A percentile compares a stretch with the other conserved stretches of the same genome.
These are phyloP conservation scores for Microbotryum scabiosae DNA, from an alignment of 1,284 basidiomycete genomes.

Conservation along the genomic window DNA sequence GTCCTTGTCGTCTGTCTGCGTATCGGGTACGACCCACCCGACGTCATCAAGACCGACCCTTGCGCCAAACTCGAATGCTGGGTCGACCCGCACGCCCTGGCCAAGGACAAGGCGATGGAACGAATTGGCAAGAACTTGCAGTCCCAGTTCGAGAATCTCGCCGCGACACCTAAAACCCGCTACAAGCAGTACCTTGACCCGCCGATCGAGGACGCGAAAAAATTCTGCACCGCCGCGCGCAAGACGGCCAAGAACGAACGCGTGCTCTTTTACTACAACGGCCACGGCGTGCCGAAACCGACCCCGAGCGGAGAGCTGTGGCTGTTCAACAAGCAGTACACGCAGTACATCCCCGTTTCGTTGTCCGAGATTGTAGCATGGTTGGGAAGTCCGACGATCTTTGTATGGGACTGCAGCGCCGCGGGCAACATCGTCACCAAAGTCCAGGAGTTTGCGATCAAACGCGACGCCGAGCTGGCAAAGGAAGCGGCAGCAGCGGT, in stretches of 20 bases:
- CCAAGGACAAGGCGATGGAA: constrained; percentile 56
- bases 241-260: constrained; percentile 89
- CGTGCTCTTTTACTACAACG: constrained; percentile 95
- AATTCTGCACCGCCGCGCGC: constrained; percentile 75
- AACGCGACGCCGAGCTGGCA: constrained; percentile 66
- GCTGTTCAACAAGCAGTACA: constrained; percentile 97
- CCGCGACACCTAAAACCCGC: constrained; percentile 71
- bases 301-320: constrained; percentile 94
- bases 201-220: constrained; percentile 85
- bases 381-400: constrained; percentile 74
- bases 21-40: constrained; percentile 95
- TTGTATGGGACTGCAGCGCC: constrained; percentile 97
- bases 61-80: constrained; percentile 93
- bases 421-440: constrained; percentile 89
- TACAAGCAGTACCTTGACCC: constrained; percentile 71
- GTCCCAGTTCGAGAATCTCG: constrained; percentile 89
- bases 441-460: constrained; percentile 78
- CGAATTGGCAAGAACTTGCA: constrained; percentile 72
- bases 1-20: constrained; percentile 93
- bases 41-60: constrained; percentile 93
- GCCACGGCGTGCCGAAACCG: constrained; percentile 94
- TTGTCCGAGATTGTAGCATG: constrained; percentile 32
- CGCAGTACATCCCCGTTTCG: constrained; percentile 89
- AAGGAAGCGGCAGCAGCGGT: constrained; percentile 24
- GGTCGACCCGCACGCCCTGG: constrained; percentile 85